Evolutionary conservation across 2,329 filamentous ascomycete species (phyloP), one percentile per base, ranked within the genome.

Genomic region (Exophiala aquamarina): DNA sequence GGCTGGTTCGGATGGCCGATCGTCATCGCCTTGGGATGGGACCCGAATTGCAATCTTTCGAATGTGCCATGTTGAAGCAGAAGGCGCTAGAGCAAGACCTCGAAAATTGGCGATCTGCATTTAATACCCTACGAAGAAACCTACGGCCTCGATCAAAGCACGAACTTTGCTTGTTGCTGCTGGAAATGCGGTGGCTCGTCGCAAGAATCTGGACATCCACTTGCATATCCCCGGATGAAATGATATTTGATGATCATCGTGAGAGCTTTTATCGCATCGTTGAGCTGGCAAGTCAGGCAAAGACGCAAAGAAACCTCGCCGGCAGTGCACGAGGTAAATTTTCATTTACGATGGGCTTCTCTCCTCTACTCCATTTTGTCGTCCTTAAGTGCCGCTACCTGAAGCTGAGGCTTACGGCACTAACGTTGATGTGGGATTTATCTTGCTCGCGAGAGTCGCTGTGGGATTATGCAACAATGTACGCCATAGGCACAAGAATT

Each of bases 301-400:
- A 18, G 21, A 15, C 29, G 38, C 23, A 11, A 41, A 29, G 20
- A 41, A 18, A 20, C 15, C 38, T 11, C 9, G 3, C n/a, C 13
- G n/a, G 17, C 15, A 28, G 5, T 15, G 21, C 14, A 18, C 38
- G 38, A 17, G 21, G 21, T 15, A 28, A n/a, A 6, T 41, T 41
- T 28, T 28, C 29, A 26, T 41, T 26, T 23, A 23, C 18, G 20
- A 41, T 41, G 38, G 38, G 38, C 7, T 41, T 41, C 17, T 28
- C 38, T 15, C 38, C 38, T 41, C 38, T 41, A 11, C 38, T 41
- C 9, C 29, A 41, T 28, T 41, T 41, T 29, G 38, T 29, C 15
- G 38, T 28, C 6, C 18, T 41, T 20, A 41, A 41, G 18, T 41
- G 38, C 38, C 23, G 38, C n/a, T 15, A n/a, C 18, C 23, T 41